Conservation (phyloP, 1,284 basidiomycete species). For the Ustilago curta region DNA sequence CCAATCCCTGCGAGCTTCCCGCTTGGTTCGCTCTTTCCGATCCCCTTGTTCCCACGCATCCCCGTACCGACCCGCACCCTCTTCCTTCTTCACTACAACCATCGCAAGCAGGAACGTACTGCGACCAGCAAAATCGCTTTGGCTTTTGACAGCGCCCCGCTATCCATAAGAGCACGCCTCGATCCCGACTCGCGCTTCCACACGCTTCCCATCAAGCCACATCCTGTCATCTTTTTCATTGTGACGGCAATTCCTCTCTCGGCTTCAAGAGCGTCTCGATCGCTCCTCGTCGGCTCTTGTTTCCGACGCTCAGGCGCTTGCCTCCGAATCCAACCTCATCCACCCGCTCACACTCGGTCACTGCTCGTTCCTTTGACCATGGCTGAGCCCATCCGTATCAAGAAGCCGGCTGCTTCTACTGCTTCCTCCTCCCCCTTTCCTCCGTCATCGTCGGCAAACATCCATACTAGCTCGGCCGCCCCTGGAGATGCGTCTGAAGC, state of each 20-base stretch:
- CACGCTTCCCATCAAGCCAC: neutral
- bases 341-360: neutral
- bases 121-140: neutral
- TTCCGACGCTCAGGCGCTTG: neutral
- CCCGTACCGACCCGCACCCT: neutral
- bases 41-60: neutral
- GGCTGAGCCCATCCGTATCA: slow-evolving; percentile 37
- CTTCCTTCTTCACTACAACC: too few species aligned
- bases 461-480: slow-evolving; percentile 8
- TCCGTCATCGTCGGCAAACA: slow-evolving; percentile 19
- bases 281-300: neutral
- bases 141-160: neutral
- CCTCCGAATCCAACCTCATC: neutral
- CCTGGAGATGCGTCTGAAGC: slow-evolving; percentile 28
- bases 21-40: neutral
- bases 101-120: too few species aligned
- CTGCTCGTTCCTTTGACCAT: slow-evolving; percentile 1
- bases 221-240: slow-evolving; percentile 1
- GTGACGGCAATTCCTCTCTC: slow-evolving; percentile 7
- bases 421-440: slow-evolving; percentile 11
- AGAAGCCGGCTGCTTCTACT: slow-evolving; percentile 17
- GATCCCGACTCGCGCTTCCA: neutral
- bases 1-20: neutral
- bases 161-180: neutral
- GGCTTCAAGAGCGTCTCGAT: slow-evolving; percentile 21